Evolutionary conservation across 768 basidiomycete genomes (phyloP).

Genomic region (Termitomyces sp.): DNA sequence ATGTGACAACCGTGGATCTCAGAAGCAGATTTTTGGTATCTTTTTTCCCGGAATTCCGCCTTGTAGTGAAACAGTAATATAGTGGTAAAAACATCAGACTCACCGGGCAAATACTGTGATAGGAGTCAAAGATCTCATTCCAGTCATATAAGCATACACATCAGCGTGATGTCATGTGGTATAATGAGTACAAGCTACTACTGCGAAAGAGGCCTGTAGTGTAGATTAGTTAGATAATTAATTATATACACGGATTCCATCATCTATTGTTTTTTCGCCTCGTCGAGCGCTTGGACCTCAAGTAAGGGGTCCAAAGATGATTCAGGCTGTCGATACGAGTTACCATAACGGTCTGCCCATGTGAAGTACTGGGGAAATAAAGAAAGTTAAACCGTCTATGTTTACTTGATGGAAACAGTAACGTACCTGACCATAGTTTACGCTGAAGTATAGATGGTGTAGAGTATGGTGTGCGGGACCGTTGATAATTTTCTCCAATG

Average conservation of each 20-base stretch:
- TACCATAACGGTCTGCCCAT: conserved; percentile 80
- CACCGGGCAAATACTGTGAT: background rate
- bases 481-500: conserved; percentile 87
- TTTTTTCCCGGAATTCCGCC: too few species aligned
- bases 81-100: background rate
- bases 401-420: background rate
- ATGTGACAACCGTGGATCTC: too few species aligned
- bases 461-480: conserved; percentile 98
- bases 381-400: background rate
- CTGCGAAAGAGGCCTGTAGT: background rate
- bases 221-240: conserved; percentile 8
- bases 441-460: conserved; percentile 95
- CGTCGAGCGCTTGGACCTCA: conserved; percentile 40
- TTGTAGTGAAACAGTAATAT: too few species aligned
- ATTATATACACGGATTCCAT: background rate
- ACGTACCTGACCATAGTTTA: conserved; percentile 87
- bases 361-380: conserved; percentile 76
- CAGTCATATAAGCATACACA: background rate
- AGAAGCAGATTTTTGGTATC: too few species aligned
- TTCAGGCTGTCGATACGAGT: conserved; percentile 87
- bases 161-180: background rate
- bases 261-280: conserved; percentile 17
- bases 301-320: conserved; percentile 80
- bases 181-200: conserved; percentile 7
- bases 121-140: background rate